A percentile compares a stretch with the other conserved stretches of the same genome.
phyloP scores from a whole-genome alignment of 768 basidiomycete genomes.

The Dendrothele bispora region DNA sequence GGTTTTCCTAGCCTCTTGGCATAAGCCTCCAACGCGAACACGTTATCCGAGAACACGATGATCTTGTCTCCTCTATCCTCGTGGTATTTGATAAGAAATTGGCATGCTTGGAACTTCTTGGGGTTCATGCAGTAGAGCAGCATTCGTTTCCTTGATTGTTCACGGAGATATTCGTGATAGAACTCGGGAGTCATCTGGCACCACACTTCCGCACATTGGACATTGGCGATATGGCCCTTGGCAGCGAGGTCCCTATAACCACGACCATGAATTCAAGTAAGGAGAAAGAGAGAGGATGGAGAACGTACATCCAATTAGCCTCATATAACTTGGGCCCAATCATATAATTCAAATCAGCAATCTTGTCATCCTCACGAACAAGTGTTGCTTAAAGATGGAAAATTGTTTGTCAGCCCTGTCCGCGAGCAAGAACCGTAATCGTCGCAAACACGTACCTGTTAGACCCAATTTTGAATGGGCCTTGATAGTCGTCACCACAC shows the following conservation, averaged over 20 bases:
- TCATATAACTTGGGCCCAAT: constrained; percentile 99
- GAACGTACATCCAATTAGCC: constrained; percentile 92
- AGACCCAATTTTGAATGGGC: constrained; percentile 98
- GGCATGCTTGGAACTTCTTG: constrained; percentile 98
- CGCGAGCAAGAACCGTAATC: neutral
- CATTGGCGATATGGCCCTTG: constrained; percentile 99
- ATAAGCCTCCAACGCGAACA: constrained; percentile 94
- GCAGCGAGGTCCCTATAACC: constrained; percentile 81
- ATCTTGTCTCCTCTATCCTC: constrained; percentile 98
- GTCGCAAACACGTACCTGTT: constrained; percentile 57
- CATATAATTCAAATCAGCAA: constrained; percentile 97
- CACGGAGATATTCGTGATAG: constrained; percentile 94
- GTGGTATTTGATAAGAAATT: constrained; percentile 97
- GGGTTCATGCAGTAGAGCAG: constrained; percentile 99
- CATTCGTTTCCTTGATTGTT: constrained; percentile 92
- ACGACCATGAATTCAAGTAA: constrained; percentile 11
- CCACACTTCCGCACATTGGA: constrained; percentile 99
- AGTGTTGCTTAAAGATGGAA: constrained; percentile 70
- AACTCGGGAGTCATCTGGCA: constrained; percentile 99
- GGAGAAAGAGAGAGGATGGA: constrained; percentile 13
- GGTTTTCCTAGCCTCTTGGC: constrained; percentile 91
- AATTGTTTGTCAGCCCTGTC: neutral
- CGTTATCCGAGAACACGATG: constrained; percentile 99
- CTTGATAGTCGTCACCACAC: constrained; percentile 97
- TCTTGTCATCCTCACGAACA: constrained; percentile 98